Percentiles rank a stretch among this genome's conserved stretches.
Evolutionary conservation across 495 filamentous ascomycete species (phyloP).

Genomic region (Bacidia rubella): DNA sequence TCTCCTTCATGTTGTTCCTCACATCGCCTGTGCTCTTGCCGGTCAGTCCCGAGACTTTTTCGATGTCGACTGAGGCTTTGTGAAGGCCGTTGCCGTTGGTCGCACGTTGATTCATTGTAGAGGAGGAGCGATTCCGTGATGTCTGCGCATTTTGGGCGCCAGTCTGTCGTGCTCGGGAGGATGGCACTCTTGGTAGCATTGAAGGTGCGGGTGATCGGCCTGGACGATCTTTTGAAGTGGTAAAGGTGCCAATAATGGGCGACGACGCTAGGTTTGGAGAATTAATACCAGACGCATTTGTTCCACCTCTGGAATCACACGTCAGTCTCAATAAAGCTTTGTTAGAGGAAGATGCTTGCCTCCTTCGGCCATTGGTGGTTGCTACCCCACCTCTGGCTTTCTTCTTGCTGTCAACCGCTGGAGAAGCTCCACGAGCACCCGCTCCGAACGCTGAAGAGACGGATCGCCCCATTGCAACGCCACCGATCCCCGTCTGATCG

Average conservation of each 20-base stretch:
- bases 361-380: constrained; percentile 52
- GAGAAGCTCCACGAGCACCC: constrained; percentile 40
- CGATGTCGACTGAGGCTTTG: constrained; percentile 20
- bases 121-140: constrained; percentile 42
- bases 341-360: constrained; percentile 32
- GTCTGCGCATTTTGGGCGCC: constrained; percentile 38
- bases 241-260: constrained; percentile 51
- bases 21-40: constrained; percentile 24
- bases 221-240: constrained; percentile 32
- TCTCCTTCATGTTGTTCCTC: constrained; percentile 27
- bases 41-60: constrained; percentile 25
- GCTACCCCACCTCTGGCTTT: constrained; percentile 49
- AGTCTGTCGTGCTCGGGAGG: constrained; percentile 56
- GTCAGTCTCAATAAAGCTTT: not conserved
- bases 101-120: constrained; percentile 40
- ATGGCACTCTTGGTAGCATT: constrained; percentile 38
- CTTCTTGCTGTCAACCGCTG: constrained; percentile 53
- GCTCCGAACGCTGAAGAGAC: constrained; percentile 39
- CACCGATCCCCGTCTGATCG: constrained; percentile 47
- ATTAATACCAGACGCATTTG: constrained; percentile 35
- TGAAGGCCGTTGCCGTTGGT: constrained; percentile 17
- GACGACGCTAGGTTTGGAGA: constrained; percentile 63
- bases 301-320: constrained; percentile 31
- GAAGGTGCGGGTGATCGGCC: constrained; percentile 35
- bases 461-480: constrained; percentile 54